These are phyloP conservation scores for Acanthamoeba royreba DNA, from an alignment of 208 protist genomes.

Conservation along the genomic window DNA sequence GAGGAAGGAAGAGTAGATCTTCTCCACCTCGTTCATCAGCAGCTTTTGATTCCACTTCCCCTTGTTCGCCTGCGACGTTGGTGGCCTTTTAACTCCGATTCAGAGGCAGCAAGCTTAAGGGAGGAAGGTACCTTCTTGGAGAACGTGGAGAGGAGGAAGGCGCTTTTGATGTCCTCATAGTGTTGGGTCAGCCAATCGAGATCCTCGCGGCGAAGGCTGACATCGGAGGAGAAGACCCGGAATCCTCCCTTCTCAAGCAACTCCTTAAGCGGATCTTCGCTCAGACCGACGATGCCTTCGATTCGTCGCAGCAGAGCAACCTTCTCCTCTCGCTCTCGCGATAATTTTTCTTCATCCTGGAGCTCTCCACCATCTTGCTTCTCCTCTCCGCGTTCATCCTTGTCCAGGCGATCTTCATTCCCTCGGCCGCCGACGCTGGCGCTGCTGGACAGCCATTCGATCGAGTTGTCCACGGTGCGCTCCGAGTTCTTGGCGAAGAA, in stretches of 20 bases:
- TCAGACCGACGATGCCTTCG: neutral
- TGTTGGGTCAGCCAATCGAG: neutral
- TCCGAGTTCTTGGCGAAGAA: neutral
- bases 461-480: neutral
- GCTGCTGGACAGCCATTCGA: neutral
- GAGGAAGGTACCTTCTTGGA: conserved; percentile 1
- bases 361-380: neutral
- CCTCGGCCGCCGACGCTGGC: neutral
- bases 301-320: neutral
- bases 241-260: neutral
- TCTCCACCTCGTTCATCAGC: neutral
- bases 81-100: neutral
- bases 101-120: neutral
- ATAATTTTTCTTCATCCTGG: neutral
- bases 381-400: neutral
- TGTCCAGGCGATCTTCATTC: neutral
- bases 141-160: neutral
- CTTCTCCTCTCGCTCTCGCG: neutral
- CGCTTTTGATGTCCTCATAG: conserved; percentile 1
- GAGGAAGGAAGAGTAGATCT: neutral
- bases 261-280: neutral
- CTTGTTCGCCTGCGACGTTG: neutral
- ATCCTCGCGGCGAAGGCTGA: neutral
- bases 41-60: conserved; percentile 3
- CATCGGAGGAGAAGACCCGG: neutral